Evolutionary conservation across 164 flowering plant species (phyloP).

Genomic region (Aristolochia californica): DNA sequence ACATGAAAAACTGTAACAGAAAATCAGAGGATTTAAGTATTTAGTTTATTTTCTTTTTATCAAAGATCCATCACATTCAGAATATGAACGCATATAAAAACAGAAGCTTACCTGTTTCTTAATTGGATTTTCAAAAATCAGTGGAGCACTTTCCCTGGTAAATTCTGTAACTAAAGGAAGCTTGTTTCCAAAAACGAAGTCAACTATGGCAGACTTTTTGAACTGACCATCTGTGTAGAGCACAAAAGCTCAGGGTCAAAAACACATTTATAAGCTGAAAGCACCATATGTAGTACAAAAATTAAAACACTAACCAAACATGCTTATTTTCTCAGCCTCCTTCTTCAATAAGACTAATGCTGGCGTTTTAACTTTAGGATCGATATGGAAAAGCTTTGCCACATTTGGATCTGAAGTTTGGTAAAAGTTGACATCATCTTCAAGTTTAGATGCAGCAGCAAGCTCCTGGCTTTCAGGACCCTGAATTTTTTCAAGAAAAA

Average conservation of each 20-base stretch:
- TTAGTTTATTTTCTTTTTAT: no score
- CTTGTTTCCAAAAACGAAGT: slow-evolving; percentile 75
- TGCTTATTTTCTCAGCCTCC: slow-evolving; percentile 68
- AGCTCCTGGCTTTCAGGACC: slow-evolving; percentile 80
- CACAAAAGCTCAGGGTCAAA: slow-evolving; percentile 2
- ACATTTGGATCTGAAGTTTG: slow-evolving; percentile 77
- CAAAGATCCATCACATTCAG: no score
- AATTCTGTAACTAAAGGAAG: slow-evolving; percentile 78
- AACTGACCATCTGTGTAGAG: slow-evolving; percentile 63
- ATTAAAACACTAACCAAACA: slow-evolving; percentile 47
- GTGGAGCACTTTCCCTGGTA: slow-evolving; percentile 74
- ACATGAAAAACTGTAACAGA: slow-evolving; percentile 7
- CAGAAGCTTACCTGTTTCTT: slow-evolving; percentile 67
- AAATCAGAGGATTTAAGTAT: not conserved
- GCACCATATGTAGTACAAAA: not conserved
- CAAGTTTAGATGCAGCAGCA: slow-evolving; percentile 78
- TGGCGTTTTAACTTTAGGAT: slow-evolving; percentile 63
- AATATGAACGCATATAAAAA: not conserved
- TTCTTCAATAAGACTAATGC: slow-evolving; percentile 77
- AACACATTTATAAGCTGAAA: not conserved
- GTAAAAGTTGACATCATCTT: slow-evolving; percentile 86
- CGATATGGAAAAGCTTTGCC: slow-evolving; percentile 75
- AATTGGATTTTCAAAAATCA: slow-evolving; percentile 68
- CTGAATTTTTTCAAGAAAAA: slow-evolving; percentile 23
- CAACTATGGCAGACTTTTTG: slow-evolving; percentile 51